Conservation (phyloP, 768 basidiomycete species). For the Phanerochaete sordida region DNA sequence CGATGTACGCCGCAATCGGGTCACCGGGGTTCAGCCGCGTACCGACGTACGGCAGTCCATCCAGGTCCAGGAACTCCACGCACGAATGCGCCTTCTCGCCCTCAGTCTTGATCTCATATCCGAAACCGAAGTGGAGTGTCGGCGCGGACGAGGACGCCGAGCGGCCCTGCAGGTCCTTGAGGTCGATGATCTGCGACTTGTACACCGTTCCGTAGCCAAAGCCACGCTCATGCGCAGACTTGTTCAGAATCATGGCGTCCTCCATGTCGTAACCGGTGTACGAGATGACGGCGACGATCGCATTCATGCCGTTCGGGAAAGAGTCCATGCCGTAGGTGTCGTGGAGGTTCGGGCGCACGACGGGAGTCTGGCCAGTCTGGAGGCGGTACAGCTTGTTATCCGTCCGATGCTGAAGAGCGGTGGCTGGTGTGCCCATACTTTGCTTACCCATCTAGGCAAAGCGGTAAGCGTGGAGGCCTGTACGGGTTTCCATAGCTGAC, state of each 20-base stretch:
- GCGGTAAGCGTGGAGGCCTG: background rate
- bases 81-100: constrained; percentile 43
- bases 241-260: constrained; percentile 99
- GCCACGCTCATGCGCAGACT: constrained; percentile 96
- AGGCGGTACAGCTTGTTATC: constrained; percentile 98
- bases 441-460: constrained; percentile 88
- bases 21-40: constrained; percentile 67
- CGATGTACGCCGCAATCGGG: constrained; percentile 80
- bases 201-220: constrained; percentile 97
- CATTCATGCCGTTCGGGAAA: constrained; percentile 98
- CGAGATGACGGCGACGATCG: constrained; percentile 98
- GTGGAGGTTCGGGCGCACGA: constrained; percentile 90
- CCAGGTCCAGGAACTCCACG: constrained; percentile 60
- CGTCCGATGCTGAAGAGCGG: constrained; percentile 85
- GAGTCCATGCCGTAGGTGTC: constrained; percentile 97
- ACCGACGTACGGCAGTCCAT: constrained; percentile 86
- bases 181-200: constrained; percentile 89
- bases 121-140: constrained; percentile 88
- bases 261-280: constrained; percentile 99
- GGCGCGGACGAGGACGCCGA: constrained; percentile 52
- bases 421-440: constrained; percentile 98
- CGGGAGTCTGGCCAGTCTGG: constrained; percentile 91
- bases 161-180: constrained; percentile 75
- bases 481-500: constrained; percentile 17
- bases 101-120: constrained; percentile 62